Base-by-base conservation (phyloP, 441 rosid genomes). In the Gossypium trilobum region DNA sequence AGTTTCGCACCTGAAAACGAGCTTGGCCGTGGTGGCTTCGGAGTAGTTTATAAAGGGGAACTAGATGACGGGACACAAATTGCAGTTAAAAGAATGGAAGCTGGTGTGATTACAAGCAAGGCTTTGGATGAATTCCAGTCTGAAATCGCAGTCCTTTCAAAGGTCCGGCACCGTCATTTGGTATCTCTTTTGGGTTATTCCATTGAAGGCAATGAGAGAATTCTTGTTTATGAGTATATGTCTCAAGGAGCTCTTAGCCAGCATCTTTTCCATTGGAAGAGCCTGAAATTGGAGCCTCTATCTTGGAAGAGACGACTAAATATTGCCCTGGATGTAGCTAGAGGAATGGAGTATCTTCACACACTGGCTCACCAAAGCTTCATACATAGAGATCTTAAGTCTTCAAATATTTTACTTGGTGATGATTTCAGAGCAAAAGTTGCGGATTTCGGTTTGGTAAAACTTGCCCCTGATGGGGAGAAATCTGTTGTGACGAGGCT, bases 331-430 rank as follows among this genome's bases (percentile, higher is more conserved):
- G 95, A 89, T 74, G 95, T 89, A 55, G 95, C 92, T 27, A 79
- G 92, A 78, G 95, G 88, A 65, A 79, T 89, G 87, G 95, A 89
- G 73, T 89, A 89, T 74, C 91, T 89, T 71, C 95, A 89, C 72
- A 86, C 19, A 72, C 84, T 89, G 42, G 95, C 91, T 62, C 95
- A 89, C 77, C 87, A 72, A 74, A 84, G 91, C 71, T 89, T 89
- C 83, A 89, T 89, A 77, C 95, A 89, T 65, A 83, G 92, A 81
- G 95, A 90, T 76, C 91, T 90, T 44, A 90, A 90, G 75, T 84
- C 96, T 13, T 89, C 95, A 20, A 89, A 89, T 76, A 89, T 89
- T 72, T 78, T 89, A 71, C 91, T 89, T 1, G 91, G 86, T 5
- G 95, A 88, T 79, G 87, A 89, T 83, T 89, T 79, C 80, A 78